A percentile compares a stretch with the other conserved stretches of the same genome.
Evolutionary conservation across 495 filamentous ascomycete species (phyloP).

Genomic region (Hypoxylon rickii): DNA sequence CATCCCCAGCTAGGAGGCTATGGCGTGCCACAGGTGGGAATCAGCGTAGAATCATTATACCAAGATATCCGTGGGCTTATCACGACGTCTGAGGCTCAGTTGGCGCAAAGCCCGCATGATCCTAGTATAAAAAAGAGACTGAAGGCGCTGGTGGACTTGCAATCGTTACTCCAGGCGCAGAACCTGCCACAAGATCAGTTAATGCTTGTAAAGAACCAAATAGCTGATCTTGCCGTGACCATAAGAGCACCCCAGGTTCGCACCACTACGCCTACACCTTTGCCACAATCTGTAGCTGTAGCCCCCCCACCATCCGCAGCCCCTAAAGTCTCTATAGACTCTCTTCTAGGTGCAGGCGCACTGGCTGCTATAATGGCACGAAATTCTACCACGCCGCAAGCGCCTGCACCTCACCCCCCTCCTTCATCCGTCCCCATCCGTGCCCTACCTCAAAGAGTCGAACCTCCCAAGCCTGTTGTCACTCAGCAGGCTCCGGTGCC

Average conservation of each 20-base stretch:
- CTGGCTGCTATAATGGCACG: slow-evolving; percentile 54
- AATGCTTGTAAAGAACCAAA: slow-evolving; percentile 76
- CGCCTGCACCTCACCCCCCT: slow-evolving; percentile 46
- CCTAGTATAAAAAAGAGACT: slow-evolving; percentile 72
- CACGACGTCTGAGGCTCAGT: slow-evolving; percentile 66
- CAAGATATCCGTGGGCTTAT: slow-evolving; percentile 81
- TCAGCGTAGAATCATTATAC: slow-evolving; percentile 75
- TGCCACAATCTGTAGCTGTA: slow-evolving; percentile 39
- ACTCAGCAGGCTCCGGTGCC: slow-evolving; percentile 37
- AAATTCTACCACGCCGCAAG: slow-evolving; percentile 51
- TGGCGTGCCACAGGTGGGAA: slow-evolving; percentile 44
- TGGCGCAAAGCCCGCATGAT: slow-evolving; percentile 74
- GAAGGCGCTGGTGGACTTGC: slow-evolving; percentile 84
- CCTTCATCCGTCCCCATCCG: slow-evolving; percentile 41
- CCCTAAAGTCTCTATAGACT: slow-evolving; percentile 52
- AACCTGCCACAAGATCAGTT: slow-evolving; percentile 81
- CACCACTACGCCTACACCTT: slow-evolving; percentile 36
- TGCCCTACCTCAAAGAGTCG: slow-evolving; percentile 43
- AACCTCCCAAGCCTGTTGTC: slow-evolving; percentile 38
- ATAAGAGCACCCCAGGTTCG: slow-evolving; percentile 46
- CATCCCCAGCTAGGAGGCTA: slow-evolving; percentile 41
- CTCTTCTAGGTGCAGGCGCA: slow-evolving; percentile 57
- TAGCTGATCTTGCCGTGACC: slow-evolving; percentile 68
- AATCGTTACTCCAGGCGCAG: slow-evolving; percentile 76
- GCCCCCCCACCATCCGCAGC: slow-evolving; percentile 42